phyloP scores from a whole-genome alignment of 306 rosid species.

The Lathyrus sativus region DNA sequence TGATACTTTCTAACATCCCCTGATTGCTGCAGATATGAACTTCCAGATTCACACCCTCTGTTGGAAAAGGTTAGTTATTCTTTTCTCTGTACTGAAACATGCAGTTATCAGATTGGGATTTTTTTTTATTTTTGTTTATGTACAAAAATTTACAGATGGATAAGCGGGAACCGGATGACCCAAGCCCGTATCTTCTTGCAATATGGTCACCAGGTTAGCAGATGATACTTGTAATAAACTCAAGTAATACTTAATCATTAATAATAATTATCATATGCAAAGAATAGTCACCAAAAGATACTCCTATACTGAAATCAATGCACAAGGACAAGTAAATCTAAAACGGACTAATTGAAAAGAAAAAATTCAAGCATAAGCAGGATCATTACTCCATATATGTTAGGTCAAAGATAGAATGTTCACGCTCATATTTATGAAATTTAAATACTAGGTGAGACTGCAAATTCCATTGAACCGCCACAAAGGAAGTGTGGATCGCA shows the following conservation, averaged over 20 bases:
- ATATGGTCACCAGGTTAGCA: constrained; percentile 94
- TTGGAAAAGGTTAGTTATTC: constrained; percentile 63
- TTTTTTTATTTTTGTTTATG: constrained; percentile 17
- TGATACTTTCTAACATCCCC: constrained; percentile 34
- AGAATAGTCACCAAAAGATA: constrained; percentile 22
- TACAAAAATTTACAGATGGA: constrained; percentile 66
- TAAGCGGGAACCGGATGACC: constrained; percentile 84
- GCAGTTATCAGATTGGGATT: constrained; percentile 23
- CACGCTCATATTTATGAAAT: constrained; percentile 24
- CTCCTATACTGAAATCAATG: constrained; percentile 22
- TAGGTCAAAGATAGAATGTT: constrained; percentile 29
- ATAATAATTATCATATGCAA: constrained; percentile 2
- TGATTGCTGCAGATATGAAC: constrained; percentile 78
- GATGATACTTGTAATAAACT: constrained; percentile 23
- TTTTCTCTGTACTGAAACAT: constrained; percentile 27
- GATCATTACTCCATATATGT: constrained; percentile 26
- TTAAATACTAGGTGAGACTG: constrained; percentile 69
- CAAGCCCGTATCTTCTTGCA: constrained; percentile 95
- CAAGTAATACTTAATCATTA: constrained; percentile 7
- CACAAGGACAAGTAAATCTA: constrained; percentile 28
- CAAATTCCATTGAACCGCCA: constrained; percentile 65
- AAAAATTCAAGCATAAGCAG: constrained; percentile 14
- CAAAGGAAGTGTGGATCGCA: constrained; percentile 64
- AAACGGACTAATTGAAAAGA: constrained; percentile 23
- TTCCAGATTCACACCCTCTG: constrained; percentile 95